Conservation (phyloP, 306 rosid genomes). For the Myrica gale region DNA sequence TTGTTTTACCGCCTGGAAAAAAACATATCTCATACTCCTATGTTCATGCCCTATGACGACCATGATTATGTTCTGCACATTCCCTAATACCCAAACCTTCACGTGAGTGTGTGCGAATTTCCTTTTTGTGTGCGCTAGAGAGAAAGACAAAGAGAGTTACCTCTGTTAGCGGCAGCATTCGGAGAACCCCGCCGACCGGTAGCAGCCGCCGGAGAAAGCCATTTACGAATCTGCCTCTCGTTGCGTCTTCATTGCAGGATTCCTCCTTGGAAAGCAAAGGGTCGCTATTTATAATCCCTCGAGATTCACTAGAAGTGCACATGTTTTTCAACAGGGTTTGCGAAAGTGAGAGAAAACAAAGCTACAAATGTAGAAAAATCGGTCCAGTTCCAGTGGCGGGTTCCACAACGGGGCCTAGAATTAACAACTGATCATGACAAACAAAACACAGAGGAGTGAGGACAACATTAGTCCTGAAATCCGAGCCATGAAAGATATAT, state of each 20-base stretch:
- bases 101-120: too few species aligned
- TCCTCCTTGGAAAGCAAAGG: conserved; percentile 37
- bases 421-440: conserved; percentile 14
- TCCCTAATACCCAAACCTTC: not conserved
- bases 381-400: conserved; percentile 33
- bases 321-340: conserved; percentile 40
- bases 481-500: not conserved
- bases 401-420: conserved; percentile 22
- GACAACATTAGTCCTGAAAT: not conserved
- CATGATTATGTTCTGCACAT: not conserved
- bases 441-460: not conserved
- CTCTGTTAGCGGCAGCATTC: conserved; percentile 55
- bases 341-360: conserved; percentile 14
- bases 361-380: conserved; percentile 5
- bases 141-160: conserved; percentile 27
- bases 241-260: conserved; percentile 40
- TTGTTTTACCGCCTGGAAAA: not conserved
- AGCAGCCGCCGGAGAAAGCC: conserved; percentile 39
- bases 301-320: conserved; percentile 74
- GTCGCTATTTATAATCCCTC: conserved; percentile 57
- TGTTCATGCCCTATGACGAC: not conserved
- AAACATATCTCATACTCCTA: not conserved
- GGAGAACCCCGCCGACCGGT: conserved; percentile 33
- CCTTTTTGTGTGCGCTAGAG: not conserved
- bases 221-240: conserved; percentile 41